Base-by-base conservation (phyloP, 768 basidiomycete genomes). In the Stropharia rugosoannulata region DNA sequence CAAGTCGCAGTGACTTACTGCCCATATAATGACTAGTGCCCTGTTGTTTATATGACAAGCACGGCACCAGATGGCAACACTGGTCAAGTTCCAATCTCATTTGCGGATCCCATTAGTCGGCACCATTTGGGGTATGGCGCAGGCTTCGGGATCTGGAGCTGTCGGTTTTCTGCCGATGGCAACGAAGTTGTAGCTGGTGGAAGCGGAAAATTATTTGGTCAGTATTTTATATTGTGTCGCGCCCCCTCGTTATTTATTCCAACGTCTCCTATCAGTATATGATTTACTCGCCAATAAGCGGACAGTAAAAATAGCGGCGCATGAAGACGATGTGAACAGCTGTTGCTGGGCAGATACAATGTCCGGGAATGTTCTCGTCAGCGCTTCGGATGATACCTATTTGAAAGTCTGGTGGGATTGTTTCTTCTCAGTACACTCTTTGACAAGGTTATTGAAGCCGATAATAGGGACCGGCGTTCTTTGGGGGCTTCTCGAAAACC, bases 101-200 rank as follows among this genome's bases (percentile, higher is more conserved):
- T 87, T 58, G 65, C 73, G 16, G 83, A 86, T 59, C 71, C 77
- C 54, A 59, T 75, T 67, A 68, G 68, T 52, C 63, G 81, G 62
- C 60, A 46, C 19, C 54, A 56, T 60, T 75, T 74, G 65, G 70
- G 69, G 18, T 74, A 75, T 27, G 70, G 76, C 6, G 80, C 82
- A 37, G 72, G 76, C 13, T 87, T 85, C 56, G 84, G 90, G 46
- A 90, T 98, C 51, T 99, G 92, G 87, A 93, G 91, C 59, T 94
- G 96, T 67, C 84, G 91, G 41, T 98, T 98, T 69, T 98, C 95
- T 36, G 93, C 95, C 6, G 96, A 98, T 64, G 95, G 94, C 0
- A 92, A 89, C 45, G 97, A 99, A 70, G 86, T 98, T 16, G 83
- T 99, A 42, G 96, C 96, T 27, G 96, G 96, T 11, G 95, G 93